A percentile compares a stretch with the other conserved stretches of the same genome.
Evolutionary conservation across 257 asterid genomes (phyloP).

Genomic region (Solanum medicagineum): DNA sequence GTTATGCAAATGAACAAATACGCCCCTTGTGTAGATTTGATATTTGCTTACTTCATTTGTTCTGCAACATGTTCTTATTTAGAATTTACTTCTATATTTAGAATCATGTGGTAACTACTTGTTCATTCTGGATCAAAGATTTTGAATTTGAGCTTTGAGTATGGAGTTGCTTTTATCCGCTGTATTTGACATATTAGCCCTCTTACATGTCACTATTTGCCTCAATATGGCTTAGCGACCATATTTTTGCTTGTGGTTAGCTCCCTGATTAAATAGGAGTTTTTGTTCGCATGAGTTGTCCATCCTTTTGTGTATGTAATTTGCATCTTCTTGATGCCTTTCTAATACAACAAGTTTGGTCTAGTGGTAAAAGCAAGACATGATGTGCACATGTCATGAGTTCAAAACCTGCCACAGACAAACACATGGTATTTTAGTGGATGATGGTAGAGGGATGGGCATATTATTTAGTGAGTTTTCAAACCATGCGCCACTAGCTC

Average conservation of each 20-base stretch:
- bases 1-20: not conserved
- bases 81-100: not conserved
- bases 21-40: not conserved
- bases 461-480: not conserved
- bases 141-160: not conserved
- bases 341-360: not conserved
- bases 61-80: not conserved
- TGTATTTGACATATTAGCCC: not conserved
- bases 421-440: not conserved
- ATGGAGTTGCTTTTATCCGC: not conserved
- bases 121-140: not conserved
- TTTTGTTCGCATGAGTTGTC: not conserved
- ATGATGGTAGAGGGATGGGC: not conserved
- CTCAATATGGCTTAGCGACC: not conserved
- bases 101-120: not conserved
- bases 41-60: not conserved
- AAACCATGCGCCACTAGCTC: not conserved
- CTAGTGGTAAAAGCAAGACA: not conserved
- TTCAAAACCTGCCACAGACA: not conserved
- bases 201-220: too few relatives aligned
- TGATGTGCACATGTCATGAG: not conserved
- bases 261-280: not conserved
- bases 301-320: not conserved
- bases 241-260: not conserved
- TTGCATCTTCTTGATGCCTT: too few relatives aligned